Evolutionary conservation across 2,329 filamentous ascomycete species (phyloP), one percentile per base, ranked within the genome.

Genomic region (Coleophoma crateriformis): DNA sequence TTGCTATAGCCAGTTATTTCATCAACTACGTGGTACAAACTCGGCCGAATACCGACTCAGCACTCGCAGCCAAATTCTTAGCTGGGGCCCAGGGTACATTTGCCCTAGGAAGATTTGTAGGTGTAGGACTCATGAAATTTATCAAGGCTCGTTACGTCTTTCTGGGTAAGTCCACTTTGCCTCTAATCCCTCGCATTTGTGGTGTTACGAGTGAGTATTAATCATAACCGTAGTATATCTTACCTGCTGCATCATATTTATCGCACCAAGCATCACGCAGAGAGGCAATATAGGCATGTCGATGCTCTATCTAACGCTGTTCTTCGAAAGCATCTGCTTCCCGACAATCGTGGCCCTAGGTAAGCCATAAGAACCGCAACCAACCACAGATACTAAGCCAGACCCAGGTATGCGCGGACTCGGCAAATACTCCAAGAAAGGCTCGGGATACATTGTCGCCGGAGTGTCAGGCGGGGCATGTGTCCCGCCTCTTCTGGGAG

Each of bases 1-100:
- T 78, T 5, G 76, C 72, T 2, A 71, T 78, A 27, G 74, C 74
- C 3, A 67, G 68, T 34, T 80, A 82, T 56, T 80, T 79, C 60
- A 79, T 81, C 65, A 76, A 77, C 51, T 79, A 72, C 46, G 60
- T 68, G 7, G 65, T 63, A 33, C 72, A 75, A 54, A 66, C 67
- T n/a, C 60, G 67, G 4, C 52, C 61, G 6, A 63, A 63, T 41
- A 66, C 68, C 27, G 54, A 60, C 34, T 56, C 60, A 12, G 54
- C 69, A 3, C 57, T 64, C 0, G 73, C 67, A 12, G 69, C 77
- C 5, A 73, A 74, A 46, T 72, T 79, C 48, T 68, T 79, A 11
- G 75, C 77, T 5, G 73, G 73, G 1, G 77, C 75, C 0, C 77
- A 81, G 59, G 76, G 75, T n/a, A 67, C 71, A 14, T 81, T 80